Base-by-base conservation (phyloP, 106 monocot genomes). In the Gastrodia elata region DNA sequence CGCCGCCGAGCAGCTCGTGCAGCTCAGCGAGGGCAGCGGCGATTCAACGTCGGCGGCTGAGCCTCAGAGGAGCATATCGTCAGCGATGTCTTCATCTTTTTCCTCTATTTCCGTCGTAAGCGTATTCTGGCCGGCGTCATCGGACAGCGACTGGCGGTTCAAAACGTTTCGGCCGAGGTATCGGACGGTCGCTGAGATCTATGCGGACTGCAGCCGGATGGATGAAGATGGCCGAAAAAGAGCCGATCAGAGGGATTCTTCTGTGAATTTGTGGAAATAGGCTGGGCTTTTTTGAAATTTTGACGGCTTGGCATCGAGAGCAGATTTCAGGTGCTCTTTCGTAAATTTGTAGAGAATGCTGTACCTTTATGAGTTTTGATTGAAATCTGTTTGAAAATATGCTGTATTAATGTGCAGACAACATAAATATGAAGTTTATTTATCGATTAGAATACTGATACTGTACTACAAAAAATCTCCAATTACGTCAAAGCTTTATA, bases 1-100 rank as follows among this genome's bases (percentile, higher is more conserved):
- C 20, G 74, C 74, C 8, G 74, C 74, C 28, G 74, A 74, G 61
- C 74, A 64, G 40, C 74, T 74, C 38, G 74, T 74, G 14, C 74
- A 74, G 39, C 74, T 74, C 14, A 74, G 74, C 74, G 74, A 64
- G 28, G 64, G 74, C 74, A 64, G 64, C 74, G 39, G 25, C 61
- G 74, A 74, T 15, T 25, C 58, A 4, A 39, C 74, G 64, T 18
- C 61, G 6, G 74, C 74, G 39, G 11, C 24, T 14, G n/a, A n/a
- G n/a, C 30, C 58, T 16, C 73, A 73, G 56, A 46, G 52, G 10
- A 73, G 73, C 73, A 7, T 56, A 5, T 73, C 52, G 1, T 64
- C 39, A 6, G 39, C 74, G 39, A 8, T 40, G 2, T 61, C 74
- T 3, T n/a, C n/a, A n/a, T n/a, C n/a, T n/a, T n/a, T n/a, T n/a